Percentiles rank a stretch among this genome's conserved stretches.
These are phyloP conservation scores for Abelmoschus esculentus DNA, from an alignment of 345 rosid genomes.

Conservation along the genomic window DNA sequence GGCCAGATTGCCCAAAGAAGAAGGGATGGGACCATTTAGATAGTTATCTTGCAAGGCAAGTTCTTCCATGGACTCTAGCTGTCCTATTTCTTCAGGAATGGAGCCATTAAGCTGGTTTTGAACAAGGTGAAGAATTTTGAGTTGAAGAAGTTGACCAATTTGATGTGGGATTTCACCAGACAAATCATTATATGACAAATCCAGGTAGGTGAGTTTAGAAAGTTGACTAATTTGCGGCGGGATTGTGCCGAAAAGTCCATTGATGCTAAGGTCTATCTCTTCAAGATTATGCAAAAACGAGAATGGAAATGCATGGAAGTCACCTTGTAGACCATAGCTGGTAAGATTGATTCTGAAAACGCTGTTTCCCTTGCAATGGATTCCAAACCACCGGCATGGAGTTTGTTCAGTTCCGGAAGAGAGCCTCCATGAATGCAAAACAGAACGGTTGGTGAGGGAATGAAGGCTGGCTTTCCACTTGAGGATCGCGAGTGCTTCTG, in stretches of 20 bases:
- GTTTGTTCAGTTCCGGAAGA: neutral
- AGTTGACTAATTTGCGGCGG: constrained; percentile 15
- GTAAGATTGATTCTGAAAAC: neutral
- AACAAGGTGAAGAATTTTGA: constrained; percentile 1
- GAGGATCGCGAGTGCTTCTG: constrained; percentile 18
- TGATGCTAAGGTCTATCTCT: constrained; percentile 6
- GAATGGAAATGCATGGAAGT: constrained; percentile 13
- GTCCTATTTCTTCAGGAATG: constrained; percentile 14
- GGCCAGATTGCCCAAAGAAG: constrained; percentile 11
- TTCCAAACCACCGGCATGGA: constrained; percentile 6
- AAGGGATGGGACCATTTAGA: constrained; percentile 13
- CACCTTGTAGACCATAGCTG: constrained; percentile 8
- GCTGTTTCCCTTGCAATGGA: constrained; percentile 6
- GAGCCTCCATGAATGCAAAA: constrained; percentile 6
- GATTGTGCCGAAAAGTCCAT: constrained; percentile 13
- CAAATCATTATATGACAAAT: constrained; percentile 5
- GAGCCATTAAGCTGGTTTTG: constrained; percentile 11
- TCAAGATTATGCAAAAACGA: constrained; percentile 13
- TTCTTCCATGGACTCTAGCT: constrained; percentile 1
- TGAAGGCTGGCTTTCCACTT: constrained; percentile 19
- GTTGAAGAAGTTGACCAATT: constrained; percentile 13
- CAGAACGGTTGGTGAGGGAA: neutral
- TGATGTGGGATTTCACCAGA: constrained; percentile 9
- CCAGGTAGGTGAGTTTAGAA: constrained; percentile 20
- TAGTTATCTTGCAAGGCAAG: constrained; percentile 14